Base-by-base conservation (phyloP, 257 asterid genomes). In the Linaria vulgaris region DNA sequence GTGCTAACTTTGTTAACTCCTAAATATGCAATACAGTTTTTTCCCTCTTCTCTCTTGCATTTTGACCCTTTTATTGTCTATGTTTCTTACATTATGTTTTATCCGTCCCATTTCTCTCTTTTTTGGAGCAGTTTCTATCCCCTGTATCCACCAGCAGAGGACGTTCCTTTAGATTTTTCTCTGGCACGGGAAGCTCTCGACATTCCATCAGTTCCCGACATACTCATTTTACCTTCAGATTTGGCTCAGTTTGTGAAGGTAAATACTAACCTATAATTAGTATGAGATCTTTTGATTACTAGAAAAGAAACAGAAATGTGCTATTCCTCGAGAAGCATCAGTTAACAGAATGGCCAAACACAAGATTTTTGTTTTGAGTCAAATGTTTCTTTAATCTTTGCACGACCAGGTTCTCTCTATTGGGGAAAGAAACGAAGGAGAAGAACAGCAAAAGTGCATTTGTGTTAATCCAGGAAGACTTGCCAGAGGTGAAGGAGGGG, bases 401-500 rank as follows among this genome's bases (percentile, higher is more conserved):
- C 31, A 6, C 61, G 11, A 17, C 45, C 79, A 85, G 99, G 87
- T 82, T 71, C 70, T 94, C 50, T 74, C 88, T 41, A 16, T 81
- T 69, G 87, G 78, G 67, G 85, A 73, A 62, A 79, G 38, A 79
- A 82, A 76, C 25, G 90, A 78, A 27, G 90, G 64, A 59, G 95
- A 81, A 63, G 81, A 79, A 66, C 68, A 74, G 68, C 59, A 54
- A 17, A 82, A 87, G 75, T 94, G 92, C 79, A 85, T 94, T 45
- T 87, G 96, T 63, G 77, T 87, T 13, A 94, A 90, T 76, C 97
- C 99, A n/a, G 95, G 96, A 46, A 79, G 94, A 76, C 85, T 94
- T 38, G 89, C 97, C 48, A 78, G 95, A 75, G 99, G 99, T 6
- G 97, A 85, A 78, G 97, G 99, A 48, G 97, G 96, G n/a, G 99